Conservation (phyloP, 2,329 filamentous ascomycete species). For the Stemphylium beticola region DNA sequence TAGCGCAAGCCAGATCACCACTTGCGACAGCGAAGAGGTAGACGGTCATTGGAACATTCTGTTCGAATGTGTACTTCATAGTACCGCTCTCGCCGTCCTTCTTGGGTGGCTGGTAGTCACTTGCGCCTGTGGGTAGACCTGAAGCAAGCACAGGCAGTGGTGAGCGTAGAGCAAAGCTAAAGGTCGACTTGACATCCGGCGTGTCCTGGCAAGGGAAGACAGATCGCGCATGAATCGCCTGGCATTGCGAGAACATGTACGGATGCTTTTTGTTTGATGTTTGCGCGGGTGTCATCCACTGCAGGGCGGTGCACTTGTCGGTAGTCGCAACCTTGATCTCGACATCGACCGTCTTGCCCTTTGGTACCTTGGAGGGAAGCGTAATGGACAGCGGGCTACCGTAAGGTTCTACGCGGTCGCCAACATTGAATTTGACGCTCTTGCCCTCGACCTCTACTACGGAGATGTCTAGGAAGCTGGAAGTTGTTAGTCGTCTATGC, state of each 20-base stretch:
- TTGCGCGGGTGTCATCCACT: constrained; percentile 93
- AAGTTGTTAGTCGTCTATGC: neutral
- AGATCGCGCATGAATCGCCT: constrained; percentile 92
- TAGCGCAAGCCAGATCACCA: constrained; percentile 82
- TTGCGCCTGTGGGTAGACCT: constrained; percentile 68
- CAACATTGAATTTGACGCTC: constrained; percentile 71
- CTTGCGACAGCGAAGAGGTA: constrained; percentile 93
- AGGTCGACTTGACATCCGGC: constrained; percentile 95
- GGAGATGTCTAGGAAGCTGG: constrained; percentile 72
- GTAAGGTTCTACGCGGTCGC: constrained; percentile 73
- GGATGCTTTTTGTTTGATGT: constrained; percentile 95
- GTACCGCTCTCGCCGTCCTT: constrained; percentile 61
- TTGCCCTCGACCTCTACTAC: constrained; percentile 72
- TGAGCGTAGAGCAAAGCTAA: constrained; percentile 86
- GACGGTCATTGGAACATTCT: constrained; percentile 89
- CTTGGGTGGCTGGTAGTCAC: constrained; percentile 56
- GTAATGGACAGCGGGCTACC: constrained; percentile 72
- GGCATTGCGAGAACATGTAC: constrained; percentile 98
- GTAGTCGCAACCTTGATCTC: constrained; percentile 73
- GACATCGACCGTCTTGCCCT: constrained; percentile 56
- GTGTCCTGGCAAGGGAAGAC: constrained; percentile 98
- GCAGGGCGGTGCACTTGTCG: constrained; percentile 84
- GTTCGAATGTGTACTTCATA: constrained; percentile 81
- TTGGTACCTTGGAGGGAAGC: constrained; percentile 55
- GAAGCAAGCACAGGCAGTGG: constrained; percentile 90